Base-by-base conservation (phyloP, 2,329 filamentous ascomycete genomes). In the Cytospora chrysosperma region DNA sequence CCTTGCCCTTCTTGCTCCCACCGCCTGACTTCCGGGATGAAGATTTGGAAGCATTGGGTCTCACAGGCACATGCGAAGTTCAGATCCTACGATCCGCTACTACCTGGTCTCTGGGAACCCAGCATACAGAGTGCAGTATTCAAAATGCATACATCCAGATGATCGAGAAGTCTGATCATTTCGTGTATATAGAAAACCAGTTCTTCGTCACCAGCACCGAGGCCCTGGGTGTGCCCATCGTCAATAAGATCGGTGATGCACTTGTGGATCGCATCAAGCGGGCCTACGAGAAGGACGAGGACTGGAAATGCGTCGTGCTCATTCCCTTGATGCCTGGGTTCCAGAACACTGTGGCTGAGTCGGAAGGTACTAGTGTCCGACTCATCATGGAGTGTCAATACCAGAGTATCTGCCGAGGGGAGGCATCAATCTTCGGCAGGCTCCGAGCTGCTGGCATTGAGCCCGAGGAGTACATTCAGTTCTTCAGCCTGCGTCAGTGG, bases 311-410 rank as follows among this genome's bases (percentile, higher is more conserved):
- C 47, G 88, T 93, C 65, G 90, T 98, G 67, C 77, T 98, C 66
- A 96, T 99, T 64, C 95, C 95, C 1, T 82, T 99, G 34, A 96
- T 99, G 88, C 95, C 95, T n/a, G 95, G 95, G 2, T 99, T 98
- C 77, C 93, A 98, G 76, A 97, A 96, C 72, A 96, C 93, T 0
- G 94, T 99, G 24, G 93, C 97, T 69, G 89, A 92, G 68, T 91
- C 95, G 70, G 94, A 97, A 69, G 95, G 95, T 49, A 97, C 92
- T 40, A 97, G 93, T 76, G 91, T 99, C 50, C 88, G 95, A 61
- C 79, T 98, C 67, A 99, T 98, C 74, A 92, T 99, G 85, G 93
- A 96, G 76, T 97, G 93, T 73, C 95, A 99, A 76, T 98, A 93
- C 76, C 89, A 92, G 68, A 97, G 93, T 75, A 98, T 99, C 69